These are phyloP conservation scores for Camellia granthamiana DNA, from an alignment of 148 eudicot species.

Conservation along the genomic window DNA sequence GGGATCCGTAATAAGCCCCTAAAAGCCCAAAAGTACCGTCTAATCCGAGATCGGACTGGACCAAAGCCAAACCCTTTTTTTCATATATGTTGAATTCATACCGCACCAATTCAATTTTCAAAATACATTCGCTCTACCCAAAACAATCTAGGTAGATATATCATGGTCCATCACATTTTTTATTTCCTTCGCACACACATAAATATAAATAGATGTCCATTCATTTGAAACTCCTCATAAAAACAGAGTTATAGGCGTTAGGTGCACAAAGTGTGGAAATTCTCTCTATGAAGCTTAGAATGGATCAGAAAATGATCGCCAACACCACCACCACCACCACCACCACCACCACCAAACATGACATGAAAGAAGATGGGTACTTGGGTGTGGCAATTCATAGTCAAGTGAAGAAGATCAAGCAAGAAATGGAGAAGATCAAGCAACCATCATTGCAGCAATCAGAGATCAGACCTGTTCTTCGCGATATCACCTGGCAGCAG, in stretches of 20 bases:
- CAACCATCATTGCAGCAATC: constrained; percentile 17
- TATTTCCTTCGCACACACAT: background rate
- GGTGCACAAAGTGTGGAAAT: background rate
- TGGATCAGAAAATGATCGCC: constrained; percentile 17
- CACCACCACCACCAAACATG: background rate
- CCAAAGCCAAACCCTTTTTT: too few species aligned
- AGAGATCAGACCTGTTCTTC: constrained; percentile 18
- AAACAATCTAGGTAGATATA: too few species aligned
- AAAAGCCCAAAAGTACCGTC: too few species aligned
- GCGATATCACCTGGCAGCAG: constrained; percentile 24
- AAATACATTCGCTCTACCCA: too few species aligned
- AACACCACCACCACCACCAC: background rate
- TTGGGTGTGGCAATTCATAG: constrained; percentile 21
- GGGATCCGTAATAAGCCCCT: too few species aligned
- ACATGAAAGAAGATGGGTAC: background rate
- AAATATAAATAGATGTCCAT: background rate
- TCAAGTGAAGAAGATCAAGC: constrained; percentile 26
- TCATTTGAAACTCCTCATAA: background rate
- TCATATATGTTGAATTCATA: too few species aligned
- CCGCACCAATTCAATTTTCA: too few species aligned
- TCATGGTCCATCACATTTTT: too few species aligned
- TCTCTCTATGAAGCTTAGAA: background rate
- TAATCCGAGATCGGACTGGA: too few species aligned
- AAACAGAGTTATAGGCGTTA: background rate
- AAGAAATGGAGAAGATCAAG: constrained; percentile 27